Evolutionary conservation across 1,284 basidiomycete species (phyloP).

Genomic region (Bondarzewia mesenterica): DNA sequence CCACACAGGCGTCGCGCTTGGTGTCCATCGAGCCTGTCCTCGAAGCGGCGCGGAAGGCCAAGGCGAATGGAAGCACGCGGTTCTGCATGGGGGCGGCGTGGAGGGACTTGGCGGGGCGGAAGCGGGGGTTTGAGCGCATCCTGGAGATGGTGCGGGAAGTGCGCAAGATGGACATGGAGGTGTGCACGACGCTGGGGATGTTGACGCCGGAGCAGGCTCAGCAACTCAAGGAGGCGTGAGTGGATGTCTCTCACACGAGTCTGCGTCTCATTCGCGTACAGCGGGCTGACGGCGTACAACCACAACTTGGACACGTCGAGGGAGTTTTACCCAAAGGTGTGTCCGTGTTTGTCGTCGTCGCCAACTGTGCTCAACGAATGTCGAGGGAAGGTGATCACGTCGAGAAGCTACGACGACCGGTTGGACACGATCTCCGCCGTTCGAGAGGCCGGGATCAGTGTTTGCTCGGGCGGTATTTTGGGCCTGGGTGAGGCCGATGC

Average conservation of each 20-base stretch:
- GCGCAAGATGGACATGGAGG: conserved; percentile 90
- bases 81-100: conserved; percentile 99
- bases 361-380: not conserved
- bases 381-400: conserved; percentile 77
- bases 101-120: conserved; percentile 91
- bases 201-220: conserved; percentile 89
- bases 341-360: conserved; percentile 6
- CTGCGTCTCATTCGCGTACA: conserved; percentile 19
- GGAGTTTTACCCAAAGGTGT: conserved; percentile 90
- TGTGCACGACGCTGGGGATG: conserved; percentile 98
- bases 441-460: conserved; percentile 91
- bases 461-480: conserved; percentile 95
- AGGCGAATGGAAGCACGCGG: conserved; percentile 92
- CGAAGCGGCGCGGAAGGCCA: conserved; percentile 85
- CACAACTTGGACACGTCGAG: conserved; percentile 98
- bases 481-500: conserved; percentile 89
- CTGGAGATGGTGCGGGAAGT: conserved; percentile 88
- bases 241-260: conserved; percentile 12
- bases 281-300: conserved; percentile 95
- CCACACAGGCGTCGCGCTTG: conserved; percentile 83
- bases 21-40: conserved; percentile 92
- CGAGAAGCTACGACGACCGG: conserved; percentile 91
- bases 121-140: conserved; percentile 92
- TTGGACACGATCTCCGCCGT: conserved; percentile 87
- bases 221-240: conserved; percentile 87